A percentile compares a stretch with the other conserved stretches of the same genome.
These are phyloP conservation scores for Torulaspora gathmanii DNA, from an alignment of 805 yeast genomes.

Conservation along the genomic window DNA sequence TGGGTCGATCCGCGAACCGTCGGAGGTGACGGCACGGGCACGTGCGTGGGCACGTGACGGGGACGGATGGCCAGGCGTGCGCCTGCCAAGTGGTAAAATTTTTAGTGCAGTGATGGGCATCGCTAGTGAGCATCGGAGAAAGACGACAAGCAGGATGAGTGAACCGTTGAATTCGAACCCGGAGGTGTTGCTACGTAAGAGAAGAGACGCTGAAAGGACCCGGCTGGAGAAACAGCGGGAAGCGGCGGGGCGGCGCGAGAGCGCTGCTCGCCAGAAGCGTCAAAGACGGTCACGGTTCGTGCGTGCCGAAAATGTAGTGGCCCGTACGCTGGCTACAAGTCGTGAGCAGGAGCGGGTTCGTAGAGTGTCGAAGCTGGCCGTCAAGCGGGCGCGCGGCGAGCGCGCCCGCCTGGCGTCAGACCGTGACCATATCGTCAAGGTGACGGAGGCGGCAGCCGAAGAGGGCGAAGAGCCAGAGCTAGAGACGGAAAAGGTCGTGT, in stretches of 20 bases:
- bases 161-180: slow-evolving; percentile 43
- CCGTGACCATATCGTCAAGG: slow-evolving; percentile 35
- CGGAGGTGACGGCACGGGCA: too few species aligned
- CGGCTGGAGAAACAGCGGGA: slow-evolving; percentile 69
- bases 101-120: slow-evolving; percentile 16
- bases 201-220: slow-evolving; percentile 71
- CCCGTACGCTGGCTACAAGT: slow-evolving; percentile 57
- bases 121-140: slow-evolving; percentile 12
- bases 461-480: slow-evolving; percentile 28
- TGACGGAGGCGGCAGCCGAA: slow-evolving; percentile 25
- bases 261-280: slow-evolving; percentile 41
- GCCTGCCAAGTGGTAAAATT: slow-evolving; percentile 1
- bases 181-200: slow-evolving; percentile 69
- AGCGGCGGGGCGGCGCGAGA: slow-evolving; percentile 48
- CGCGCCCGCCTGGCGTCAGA: slow-evolving; percentile 29
- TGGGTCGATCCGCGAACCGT: too few species aligned
- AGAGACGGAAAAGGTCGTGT: slow-evolving; percentile 34
- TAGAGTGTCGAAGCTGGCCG: slow-evolving; percentile 54
- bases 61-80: too few species aligned
- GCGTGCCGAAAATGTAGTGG: slow-evolving; percentile 70
- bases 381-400: slow-evolving; percentile 30
- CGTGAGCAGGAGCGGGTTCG: slow-evolving; percentile 66
- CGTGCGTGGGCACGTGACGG: too few species aligned
- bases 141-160: neutral
- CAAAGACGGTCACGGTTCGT: slow-evolving; percentile 51